Percentiles rank a stretch among this genome's conserved stretches.
These are phyloP conservation scores for Debaryomyces castellii DNA, from an alignment of 805 yeast species.

Conservation along the genomic window DNA sequence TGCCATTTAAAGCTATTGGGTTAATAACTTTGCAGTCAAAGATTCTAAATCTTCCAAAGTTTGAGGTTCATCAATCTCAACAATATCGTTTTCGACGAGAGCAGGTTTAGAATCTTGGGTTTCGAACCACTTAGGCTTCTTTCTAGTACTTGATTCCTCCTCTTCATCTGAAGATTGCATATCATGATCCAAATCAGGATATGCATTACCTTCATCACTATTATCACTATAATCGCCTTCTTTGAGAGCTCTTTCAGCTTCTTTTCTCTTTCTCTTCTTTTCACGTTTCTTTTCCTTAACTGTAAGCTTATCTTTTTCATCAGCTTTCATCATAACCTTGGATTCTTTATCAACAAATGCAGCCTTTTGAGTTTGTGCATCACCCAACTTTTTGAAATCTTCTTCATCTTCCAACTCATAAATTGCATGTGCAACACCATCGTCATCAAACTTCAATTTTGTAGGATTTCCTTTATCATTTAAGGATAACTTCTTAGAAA, in stretches of 20 bases:
- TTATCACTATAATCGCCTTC: conserved; percentile 41
- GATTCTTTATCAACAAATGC: conserved; percentile 67
- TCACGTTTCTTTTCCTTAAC: conserved; percentile 80
- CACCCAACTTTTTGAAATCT: conserved; percentile 74
- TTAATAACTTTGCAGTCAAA: conserved; percentile 57
- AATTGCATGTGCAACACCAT: conserved; percentile 86
- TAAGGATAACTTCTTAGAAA: conserved; percentile 76
- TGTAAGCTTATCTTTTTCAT: conserved; percentile 70
- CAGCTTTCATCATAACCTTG: conserved; percentile 67
- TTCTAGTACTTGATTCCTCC: conserved; percentile 29
- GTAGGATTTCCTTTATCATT: conserved; percentile 66
- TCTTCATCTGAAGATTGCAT: conserved; percentile 37
- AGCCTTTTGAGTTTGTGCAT: conserved; percentile 64
- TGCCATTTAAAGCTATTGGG: conserved; percentile 3
- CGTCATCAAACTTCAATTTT: conserved; percentile 88
- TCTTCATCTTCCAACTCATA: conserved; percentile 91
- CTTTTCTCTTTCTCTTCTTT: conserved; percentile 86
- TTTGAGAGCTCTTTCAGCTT: conserved; percentile 57
- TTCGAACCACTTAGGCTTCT: conserved; percentile 54
- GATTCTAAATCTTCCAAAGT: conserved; percentile 94
- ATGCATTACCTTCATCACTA: conserved; percentile 31
- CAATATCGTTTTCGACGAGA: conserved; percentile 32
- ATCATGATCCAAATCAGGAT: conserved; percentile 46
- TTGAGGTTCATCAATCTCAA: conserved; percentile 85
- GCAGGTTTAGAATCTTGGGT: conserved; percentile 23